These are phyloP conservation scores for Amylocystis lapponica DNA, from an alignment of 768 basidiomycete genomes.

Conservation along the genomic window DNA sequence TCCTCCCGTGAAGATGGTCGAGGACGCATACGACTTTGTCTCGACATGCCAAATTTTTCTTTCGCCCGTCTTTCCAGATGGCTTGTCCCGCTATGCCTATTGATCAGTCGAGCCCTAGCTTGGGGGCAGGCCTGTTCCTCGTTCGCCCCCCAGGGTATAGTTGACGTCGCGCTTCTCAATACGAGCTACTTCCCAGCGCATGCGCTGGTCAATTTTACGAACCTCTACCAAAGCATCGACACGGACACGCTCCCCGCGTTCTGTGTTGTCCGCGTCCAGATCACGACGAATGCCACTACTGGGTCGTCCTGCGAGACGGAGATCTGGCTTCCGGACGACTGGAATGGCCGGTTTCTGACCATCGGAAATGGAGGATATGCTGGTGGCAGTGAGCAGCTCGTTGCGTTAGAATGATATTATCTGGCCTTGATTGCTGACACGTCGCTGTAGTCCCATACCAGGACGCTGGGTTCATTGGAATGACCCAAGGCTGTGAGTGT, in stretches of 20 bases:
- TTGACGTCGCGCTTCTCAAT: constrained; percentile 2
- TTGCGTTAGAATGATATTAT: constrained; percentile 7
- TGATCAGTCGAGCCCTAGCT: no score
- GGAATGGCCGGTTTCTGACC: constrained; percentile 24
- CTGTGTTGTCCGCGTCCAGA: constrained; percentile 18
- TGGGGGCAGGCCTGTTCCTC: constrained; percentile 1
- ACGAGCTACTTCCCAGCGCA: constrained; percentile 12
- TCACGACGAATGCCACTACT: constrained; percentile 19
- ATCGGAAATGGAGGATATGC: constrained; percentile 25
- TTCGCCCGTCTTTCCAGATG: no score
- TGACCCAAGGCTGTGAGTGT: constrained; percentile 21
- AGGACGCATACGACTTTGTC: no score
- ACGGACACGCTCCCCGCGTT: constrained; percentile 15
- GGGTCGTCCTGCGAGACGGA: constrained; percentile 17
- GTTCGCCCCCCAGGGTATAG: constrained; percentile 3
- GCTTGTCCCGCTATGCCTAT: no score
- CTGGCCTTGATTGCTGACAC: not conserved
- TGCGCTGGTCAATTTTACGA: constrained; percentile 16
- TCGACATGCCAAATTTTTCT: no score
- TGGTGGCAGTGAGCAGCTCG: constrained; percentile 18
- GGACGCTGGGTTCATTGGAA: constrained; percentile 17
- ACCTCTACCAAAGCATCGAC: constrained; percentile 16
- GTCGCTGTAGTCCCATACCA: constrained; percentile 5
- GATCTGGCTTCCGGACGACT: constrained; percentile 27
- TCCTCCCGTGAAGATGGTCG: no score